These are phyloP conservation scores for Nitzschia sp. DNA, from an alignment of 108 stramenopile species.

Conservation along the genomic window DNA sequence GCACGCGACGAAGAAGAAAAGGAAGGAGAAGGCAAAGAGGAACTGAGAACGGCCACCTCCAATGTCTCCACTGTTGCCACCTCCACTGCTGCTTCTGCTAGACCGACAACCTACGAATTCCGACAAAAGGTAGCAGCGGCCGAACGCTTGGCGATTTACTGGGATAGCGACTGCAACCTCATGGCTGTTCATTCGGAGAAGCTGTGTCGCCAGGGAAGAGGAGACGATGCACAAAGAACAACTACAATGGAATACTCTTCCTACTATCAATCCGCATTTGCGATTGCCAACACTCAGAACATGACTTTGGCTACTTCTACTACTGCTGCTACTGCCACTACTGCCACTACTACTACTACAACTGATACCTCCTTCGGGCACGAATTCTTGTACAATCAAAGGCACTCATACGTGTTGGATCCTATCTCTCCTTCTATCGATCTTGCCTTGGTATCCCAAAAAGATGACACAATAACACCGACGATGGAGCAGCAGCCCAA, in stretches of 20 bases:
- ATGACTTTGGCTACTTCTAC: neutral
- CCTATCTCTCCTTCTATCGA: conserved; percentile 71
- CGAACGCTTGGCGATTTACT: conserved; percentile 60
- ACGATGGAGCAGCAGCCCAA: neutral
- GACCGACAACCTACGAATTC: conserved; percentile 4
- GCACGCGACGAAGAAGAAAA: conserved; percentile 17
- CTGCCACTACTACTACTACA: neutral
- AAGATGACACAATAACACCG: neutral
- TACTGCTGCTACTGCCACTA: neutral
- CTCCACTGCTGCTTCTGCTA: neutral
- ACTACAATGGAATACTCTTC: conserved; percentile 4
- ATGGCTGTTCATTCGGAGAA: conserved; percentile 7
- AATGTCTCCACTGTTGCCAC: neutral
- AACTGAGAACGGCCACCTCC: conserved; percentile 11
- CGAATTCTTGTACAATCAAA: neutral
- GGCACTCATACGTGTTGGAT: conserved; percentile 55
- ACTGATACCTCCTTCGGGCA: neutral
- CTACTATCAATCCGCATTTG: conserved; percentile 21
- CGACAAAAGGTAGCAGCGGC: conserved; percentile 52
- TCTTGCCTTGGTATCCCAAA: conserved; percentile 36
- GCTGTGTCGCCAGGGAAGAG: conserved; percentile 9
- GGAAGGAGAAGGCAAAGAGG: conserved; percentile 1
- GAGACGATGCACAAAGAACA: neutral
- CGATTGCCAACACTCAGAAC: conserved; percentile 1
- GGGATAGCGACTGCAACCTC: conserved; percentile 48